phyloP scores from a whole-genome alignment of 1,139 yeast genomes.

The Debaryomyces fabryi region DNA sequence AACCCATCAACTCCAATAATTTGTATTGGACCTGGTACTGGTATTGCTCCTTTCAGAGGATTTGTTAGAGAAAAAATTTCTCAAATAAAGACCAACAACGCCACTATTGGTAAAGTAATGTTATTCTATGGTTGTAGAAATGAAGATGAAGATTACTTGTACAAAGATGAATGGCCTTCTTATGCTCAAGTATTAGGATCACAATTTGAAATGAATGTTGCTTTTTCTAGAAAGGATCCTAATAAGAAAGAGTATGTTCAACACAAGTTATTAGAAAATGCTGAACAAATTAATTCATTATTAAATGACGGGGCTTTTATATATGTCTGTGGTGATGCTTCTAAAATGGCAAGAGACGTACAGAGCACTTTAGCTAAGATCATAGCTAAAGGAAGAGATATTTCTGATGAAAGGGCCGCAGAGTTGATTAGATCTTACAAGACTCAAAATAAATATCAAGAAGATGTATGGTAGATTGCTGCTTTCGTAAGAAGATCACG shows the following conservation, averaged over 20 bases:
- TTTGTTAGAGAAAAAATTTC: slow-evolving; percentile 79
- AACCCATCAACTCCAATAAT: slow-evolving; percentile 83
- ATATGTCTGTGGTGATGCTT: slow-evolving; percentile 97
- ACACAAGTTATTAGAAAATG: slow-evolving; percentile 66
- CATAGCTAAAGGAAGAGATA: slow-evolving; percentile 57
- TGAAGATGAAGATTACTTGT: slow-evolving; percentile 73
- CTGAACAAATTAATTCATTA: slow-evolving; percentile 56
- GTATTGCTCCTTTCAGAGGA: slow-evolving; percentile 97
- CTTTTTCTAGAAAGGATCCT: slow-evolving; percentile 78
- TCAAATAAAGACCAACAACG: slow-evolving; percentile 45
- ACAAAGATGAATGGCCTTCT: slow-evolving; percentile 83
- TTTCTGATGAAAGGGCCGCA: slow-evolving; percentile 68
- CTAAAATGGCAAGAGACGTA: slow-evolving; percentile 96
- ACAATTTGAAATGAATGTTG: slow-evolving; percentile 71
- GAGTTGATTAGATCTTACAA: slow-evolving; percentile 80
- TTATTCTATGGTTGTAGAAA: slow-evolving; percentile 88
- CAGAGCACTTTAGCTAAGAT: slow-evolving; percentile 69
- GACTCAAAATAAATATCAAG: slow-evolving; percentile 88
- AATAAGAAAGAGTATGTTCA: slow-evolving; percentile 83
- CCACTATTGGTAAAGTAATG: slow-evolving; percentile 69
- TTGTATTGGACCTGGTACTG: slow-evolving; percentile 97
- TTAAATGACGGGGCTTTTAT: slow-evolving; percentile 79
- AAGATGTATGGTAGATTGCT: slow-evolving; percentile 82
- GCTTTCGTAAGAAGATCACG: background rate
- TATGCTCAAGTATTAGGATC: slow-evolving; percentile 67